Evolutionary conservation across 2,329 filamentous ascomycete genomes (phyloP), one percentile per base, ranked within the genome.

Genomic region (Penicillium sp.): DNA sequence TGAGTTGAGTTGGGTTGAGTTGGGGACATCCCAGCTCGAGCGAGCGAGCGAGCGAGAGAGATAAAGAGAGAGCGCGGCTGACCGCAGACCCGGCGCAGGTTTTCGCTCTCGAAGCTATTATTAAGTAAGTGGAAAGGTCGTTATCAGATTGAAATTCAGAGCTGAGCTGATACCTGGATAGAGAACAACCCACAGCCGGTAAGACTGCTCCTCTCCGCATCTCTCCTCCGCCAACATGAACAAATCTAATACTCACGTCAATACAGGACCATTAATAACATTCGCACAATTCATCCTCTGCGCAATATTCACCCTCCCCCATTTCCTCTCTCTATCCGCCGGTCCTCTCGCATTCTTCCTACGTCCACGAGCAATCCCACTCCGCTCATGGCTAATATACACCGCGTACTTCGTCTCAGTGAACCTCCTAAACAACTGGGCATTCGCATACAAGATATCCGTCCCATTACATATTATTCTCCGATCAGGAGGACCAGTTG

Each of bases 381-480:
- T 97, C 48, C 81, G 81, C 41, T 88, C 90, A 68, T 97, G 94
- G 92, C 68, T 90, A 43, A 79, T 93, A 65, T 97, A 96, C 68
- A 96, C 96, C 34, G 78, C 88, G 3, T 83, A 97, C 62, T 97
- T 97, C 75, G 94, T 96, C 70, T 83, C 84, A 56, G 94, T 99
- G 74, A 99, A 97, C 65, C 85, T 97, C 51, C 77, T 99, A 67
- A 99, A 99, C 75, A 99, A 99, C 66, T 93, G 93, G 79, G 94
- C 93, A 6, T 99, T 99, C 72, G 92, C 91, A 56, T 99, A 97
- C 75, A 87, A 91, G 63, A 97, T 99, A 50, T 96, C 91, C 6
- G 91, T 99, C 0, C 94, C 94, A 1, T 86, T 99, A 42, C 94
- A 99, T 68, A 99, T 99, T 64, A 97, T 99, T 60, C 80, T 99